Evolutionary conservation across 305 asterid genomes (phyloP), one percentile per base, ranked within the genome.

Genomic region (Nicotiana rustica): DNA sequence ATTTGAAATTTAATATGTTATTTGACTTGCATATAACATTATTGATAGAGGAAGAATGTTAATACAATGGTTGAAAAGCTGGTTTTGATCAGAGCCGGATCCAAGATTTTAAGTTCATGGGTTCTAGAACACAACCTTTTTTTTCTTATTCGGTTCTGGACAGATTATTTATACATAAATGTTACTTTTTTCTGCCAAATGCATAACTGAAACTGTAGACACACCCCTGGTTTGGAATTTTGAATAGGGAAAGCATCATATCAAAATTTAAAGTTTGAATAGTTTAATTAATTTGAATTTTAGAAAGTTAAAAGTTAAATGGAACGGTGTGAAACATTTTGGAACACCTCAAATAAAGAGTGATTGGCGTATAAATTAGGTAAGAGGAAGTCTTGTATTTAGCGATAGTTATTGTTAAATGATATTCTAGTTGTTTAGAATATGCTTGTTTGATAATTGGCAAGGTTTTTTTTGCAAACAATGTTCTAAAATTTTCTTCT

Each of bases 281-380:
- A 17, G 56, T 36, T 12, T 36, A 36, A 68, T 36, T 15, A 68
- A 36, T 68, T 70, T 71, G 79, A 71, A 41, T 41, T 10, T 70
- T 33, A 41, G 73, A 33, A 67, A 8, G 78, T 71, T 71, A 31
- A 71, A 44, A 19, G 6, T 71, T 47, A 6, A 71, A 47, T 0
- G 13, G 14, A 71, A 47, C 13, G 79, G 25, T 47, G 79, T n/a
- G 6, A 13, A 15, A 33, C 25, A 65, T 41, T 69, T 18, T 69
- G 77, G 59, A 41, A 69, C 35, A 0, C 47, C 41, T 71, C 12
- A 12, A 47, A 71, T 21, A 41, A 21, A 36, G 79, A 71, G 47
- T 19, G 4, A 15, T 6, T 14, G 4, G 21, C 62, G 47, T 47
- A 6, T 19, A 19, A 71, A 7, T 41, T 6, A 18, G 57, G 2